Evolutionary conservation across 371 early-diverging fungal species (phyloP).

Genomic region (Apophysomyces ossiformis): DNA sequence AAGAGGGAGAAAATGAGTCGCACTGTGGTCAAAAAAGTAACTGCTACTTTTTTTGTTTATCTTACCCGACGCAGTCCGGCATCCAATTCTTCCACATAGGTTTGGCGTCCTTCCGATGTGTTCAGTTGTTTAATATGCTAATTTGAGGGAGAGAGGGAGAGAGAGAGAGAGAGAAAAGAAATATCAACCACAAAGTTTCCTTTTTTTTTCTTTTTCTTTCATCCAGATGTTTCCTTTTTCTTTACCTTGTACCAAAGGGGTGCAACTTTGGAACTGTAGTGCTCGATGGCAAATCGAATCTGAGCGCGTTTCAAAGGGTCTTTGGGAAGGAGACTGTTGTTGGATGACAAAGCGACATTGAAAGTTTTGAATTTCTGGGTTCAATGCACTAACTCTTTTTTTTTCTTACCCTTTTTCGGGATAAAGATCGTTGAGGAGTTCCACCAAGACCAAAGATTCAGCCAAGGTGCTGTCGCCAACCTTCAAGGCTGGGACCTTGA

Average conservation of each 20-base stretch:
- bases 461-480: constrained; percentile 43
- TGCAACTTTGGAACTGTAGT: constrained; percentile 41
- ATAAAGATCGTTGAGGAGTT: constrained; percentile 52
- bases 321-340: constrained; percentile 41
- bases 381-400: too few relatives aligned
- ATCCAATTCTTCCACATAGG: not conserved
- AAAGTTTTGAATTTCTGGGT: not conserved
- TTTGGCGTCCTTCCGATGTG: not conserved
- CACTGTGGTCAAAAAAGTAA: not conserved
- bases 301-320: constrained; percentile 54
- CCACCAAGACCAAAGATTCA: constrained; percentile 58
- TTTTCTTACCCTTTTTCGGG: constrained; percentile 51
- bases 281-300: constrained; percentile 61
- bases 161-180: too few relatives aligned
- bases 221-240: not conserved
- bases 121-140: not conserved
- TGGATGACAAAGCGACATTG: too few relatives aligned
- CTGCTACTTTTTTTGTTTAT: not conserved
- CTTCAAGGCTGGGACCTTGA: constrained; percentile 55
- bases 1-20: not conserved
- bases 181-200: constrained; percentile 10
- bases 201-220: not conserved
- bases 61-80: constrained; percentile 11
- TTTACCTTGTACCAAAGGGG: constrained; percentile 35
- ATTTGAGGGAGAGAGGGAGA: too few relatives aligned